Evolutionary conservation across 257 asterid species (phyloP), one percentile per base, ranked within the genome.

Genomic region (Ocimum tenuiflorum): DNA sequence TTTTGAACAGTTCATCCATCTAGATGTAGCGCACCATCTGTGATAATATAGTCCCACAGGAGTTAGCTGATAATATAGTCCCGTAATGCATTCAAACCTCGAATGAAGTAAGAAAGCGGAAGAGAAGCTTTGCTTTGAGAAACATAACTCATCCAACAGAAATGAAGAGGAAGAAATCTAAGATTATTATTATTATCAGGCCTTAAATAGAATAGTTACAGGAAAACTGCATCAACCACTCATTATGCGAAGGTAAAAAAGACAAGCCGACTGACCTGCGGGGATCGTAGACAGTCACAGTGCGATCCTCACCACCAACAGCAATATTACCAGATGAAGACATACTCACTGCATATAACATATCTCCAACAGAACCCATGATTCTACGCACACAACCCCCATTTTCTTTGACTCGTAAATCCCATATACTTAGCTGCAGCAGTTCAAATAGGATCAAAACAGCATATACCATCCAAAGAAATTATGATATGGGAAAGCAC

Each of bases 361-460:
- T 82, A 75, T 92, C 88, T 54, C 95, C 97, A 27, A 89, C 96
- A 4, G 96, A 85, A 65, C 95, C 97, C 76, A 69, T 78, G 42
- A 84, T 75, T 77, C 96, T 82, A 39, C 73, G 85, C 65, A 87
- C 94, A 65, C 96, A 92, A 45, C 99, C 99, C 23, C 99, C 97
- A 33, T 87, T 89, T 82, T 87, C 96, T 79, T 81, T 84, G 78
- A 78, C 81, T 78, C 97, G 76, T 68, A 92, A 74, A 77, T 92
- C 99, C 99, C 97, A 92, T 75, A 89, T 72, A 56, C 87, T 82
- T 60, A 92, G 75, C 98, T 92, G 85, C 69, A 76, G 51, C 54
- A 72, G 45, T 50, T 57, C 46, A 29, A 67, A 59, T 33, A 51
- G 48, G 53, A 60, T 29, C 29, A 47, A 55, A 75, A 42, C 22